phyloP scores from a whole-genome alignment of 2,329 filamentous ascomycete genomes.

The Penicillium italicum region DNA sequence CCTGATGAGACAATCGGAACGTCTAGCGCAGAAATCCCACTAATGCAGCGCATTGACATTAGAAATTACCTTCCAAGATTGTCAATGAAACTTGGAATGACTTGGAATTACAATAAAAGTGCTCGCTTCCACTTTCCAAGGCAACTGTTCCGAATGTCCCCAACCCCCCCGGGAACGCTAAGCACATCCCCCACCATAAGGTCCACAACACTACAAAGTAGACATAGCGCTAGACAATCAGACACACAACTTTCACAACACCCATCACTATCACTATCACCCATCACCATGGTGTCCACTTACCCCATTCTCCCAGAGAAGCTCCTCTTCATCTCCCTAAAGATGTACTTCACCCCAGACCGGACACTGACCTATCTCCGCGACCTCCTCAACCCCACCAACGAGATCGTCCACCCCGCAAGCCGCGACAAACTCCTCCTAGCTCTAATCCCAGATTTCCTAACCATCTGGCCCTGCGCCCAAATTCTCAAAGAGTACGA shows the following conservation, averaged over 20 bases:
- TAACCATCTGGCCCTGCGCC: conserved; percentile 56
- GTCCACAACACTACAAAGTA: too few relatives aligned
- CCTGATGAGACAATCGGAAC: not conserved
- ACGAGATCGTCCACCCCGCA: conserved; percentile 42
- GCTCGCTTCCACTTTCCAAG: not conserved
- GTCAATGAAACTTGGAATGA: not conserved
- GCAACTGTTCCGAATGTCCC: not conserved
- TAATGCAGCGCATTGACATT: conserved; percentile 1
- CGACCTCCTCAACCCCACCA: conserved; percentile 48
- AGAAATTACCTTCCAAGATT: not conserved
- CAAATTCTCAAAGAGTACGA: conserved; percentile 38
- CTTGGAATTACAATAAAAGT: not conserved
- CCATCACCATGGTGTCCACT: conserved; percentile 12
- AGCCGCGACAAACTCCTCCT: conserved; percentile 58
- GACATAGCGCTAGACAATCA: not conserved
- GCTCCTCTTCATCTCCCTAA: conserved; percentile 40
- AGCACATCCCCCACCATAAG: not conserved
- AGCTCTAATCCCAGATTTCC: conserved; percentile 74
- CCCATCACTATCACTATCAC: not conserved
- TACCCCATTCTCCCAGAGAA: conserved; percentile 37
- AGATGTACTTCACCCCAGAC: conserved; percentile 38
- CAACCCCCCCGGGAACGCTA: not conserved
- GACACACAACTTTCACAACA: not conserved
- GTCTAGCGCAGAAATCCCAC: not conserved
- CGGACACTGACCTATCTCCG: conserved; percentile 57